Evolutionary conservation across 148 eudicot species (phyloP).

Genomic region (Tetragonia tetragonoides): DNA sequence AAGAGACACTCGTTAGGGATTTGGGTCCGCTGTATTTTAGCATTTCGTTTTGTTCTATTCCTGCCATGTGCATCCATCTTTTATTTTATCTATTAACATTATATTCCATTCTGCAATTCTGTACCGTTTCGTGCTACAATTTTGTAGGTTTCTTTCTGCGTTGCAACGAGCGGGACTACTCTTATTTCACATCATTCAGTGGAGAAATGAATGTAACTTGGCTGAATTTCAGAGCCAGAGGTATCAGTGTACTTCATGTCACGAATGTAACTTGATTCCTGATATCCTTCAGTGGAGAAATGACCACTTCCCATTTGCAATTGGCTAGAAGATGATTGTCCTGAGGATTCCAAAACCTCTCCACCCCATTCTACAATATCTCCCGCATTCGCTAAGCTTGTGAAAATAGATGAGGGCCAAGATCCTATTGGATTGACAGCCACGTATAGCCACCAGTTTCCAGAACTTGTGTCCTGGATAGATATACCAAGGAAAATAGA

Average conservation of each 20-base stretch:
- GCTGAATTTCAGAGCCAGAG: background rate
- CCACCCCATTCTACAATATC: background rate
- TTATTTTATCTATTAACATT: too few relatives aligned
- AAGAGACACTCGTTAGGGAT: too few relatives aligned
- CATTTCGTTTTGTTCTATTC: too few relatives aligned
- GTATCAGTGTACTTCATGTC: background rate
- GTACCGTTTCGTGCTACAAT: too few relatives aligned
- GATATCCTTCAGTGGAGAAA: background rate
- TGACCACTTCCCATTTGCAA: background rate
- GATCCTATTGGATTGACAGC: background rate
- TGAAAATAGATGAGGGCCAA: background rate
- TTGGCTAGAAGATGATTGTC: too few relatives aligned
- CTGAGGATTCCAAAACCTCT: background rate
- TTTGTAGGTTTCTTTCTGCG: too few relatives aligned
- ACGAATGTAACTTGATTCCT: background rate
- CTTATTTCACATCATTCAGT: too few relatives aligned
- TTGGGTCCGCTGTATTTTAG: too few relatives aligned
- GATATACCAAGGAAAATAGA: too few relatives aligned
- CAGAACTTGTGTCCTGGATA: background rate
- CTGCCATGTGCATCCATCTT: too few relatives aligned
- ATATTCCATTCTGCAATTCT: too few relatives aligned
- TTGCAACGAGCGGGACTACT: background rate
- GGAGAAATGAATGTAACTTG: too few relatives aligned
- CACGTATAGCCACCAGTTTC: background rate
- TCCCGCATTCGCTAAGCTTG: background rate